phyloP scores from a whole-genome alignment of 805 yeast species.

The Schwanniomyces vanrijiae region DNA sequence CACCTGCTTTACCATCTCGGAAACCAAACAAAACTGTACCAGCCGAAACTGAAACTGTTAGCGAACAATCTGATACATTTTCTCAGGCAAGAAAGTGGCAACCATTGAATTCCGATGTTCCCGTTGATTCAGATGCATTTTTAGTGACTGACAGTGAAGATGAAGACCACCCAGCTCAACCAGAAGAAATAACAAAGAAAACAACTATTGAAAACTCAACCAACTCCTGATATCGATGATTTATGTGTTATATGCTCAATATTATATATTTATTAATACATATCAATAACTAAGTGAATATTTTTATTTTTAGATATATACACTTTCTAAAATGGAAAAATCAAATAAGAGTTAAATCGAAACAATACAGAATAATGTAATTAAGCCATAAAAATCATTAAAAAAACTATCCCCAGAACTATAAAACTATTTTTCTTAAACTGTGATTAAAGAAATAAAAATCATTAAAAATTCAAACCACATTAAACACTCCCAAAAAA shows the following conservation, averaged over 20 bases:
- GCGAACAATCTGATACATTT: slow-evolving; percentile 5
- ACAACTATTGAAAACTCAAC: background rate
- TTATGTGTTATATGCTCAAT: background rate
- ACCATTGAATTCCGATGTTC: slow-evolving; percentile 37
- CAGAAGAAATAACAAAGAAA: background rate
- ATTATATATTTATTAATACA: background rate
- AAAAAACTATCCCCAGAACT: background rate
- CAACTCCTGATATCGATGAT: background rate
- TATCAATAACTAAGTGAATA: background rate
- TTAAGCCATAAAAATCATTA: background rate
- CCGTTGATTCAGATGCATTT: slow-evolving; percentile 43
- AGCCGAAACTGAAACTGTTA: background rate
- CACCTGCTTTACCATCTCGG: slow-evolving; percentile 18
- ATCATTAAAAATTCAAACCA: background rate
- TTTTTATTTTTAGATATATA: background rate
- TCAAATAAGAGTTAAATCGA: background rate
- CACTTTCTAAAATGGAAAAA: too few relatives aligned
- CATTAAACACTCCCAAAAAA: background rate
- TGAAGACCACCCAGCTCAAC: slow-evolving; percentile 22
- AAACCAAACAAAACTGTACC: background rate
- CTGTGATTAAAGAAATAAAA: background rate
- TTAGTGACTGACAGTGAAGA: slow-evolving; percentile 46
- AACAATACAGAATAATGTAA: background rate
- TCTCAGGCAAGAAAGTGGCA: slow-evolving; percentile 31
- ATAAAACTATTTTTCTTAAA: background rate